Percentiles rank a stretch among this genome's conserved stretches.
phyloP scores from a whole-genome alignment of 371 early-diverging fungal species.

The Batrachochytrium dendrobatidis region DNA sequence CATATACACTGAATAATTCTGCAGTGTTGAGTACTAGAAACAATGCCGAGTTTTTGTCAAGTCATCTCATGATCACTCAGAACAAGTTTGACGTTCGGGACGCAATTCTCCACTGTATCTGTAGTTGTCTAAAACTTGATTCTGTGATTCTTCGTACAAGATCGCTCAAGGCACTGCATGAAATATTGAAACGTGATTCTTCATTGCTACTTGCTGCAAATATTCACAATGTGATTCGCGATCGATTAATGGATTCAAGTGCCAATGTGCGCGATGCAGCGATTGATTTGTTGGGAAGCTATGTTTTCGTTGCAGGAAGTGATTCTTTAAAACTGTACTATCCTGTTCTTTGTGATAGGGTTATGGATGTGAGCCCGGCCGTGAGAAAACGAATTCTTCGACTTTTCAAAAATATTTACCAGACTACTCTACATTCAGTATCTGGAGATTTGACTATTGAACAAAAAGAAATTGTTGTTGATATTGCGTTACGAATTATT shows the following conservation, averaged over 20 bases:
- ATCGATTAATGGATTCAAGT: conserved; percentile 72
- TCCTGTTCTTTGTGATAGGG: conserved; percentile 59
- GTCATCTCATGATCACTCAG: background rate
- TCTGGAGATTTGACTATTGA: too few species aligned
- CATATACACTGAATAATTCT: too few species aligned
- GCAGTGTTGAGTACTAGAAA: too few species aligned
- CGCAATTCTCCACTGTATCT: background rate
- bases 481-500: background rate
- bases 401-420: conserved; percentile 64
- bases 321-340: conserved; percentile 61
- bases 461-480: background rate
- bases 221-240: conserved; percentile 60
- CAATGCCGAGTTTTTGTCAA: background rate
- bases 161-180: conserved; percentile 67
- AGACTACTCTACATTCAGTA: too few species aligned
- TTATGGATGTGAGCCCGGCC: conserved; percentile 71
- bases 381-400: conserved; percentile 83
- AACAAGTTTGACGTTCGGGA: background rate
- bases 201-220: conserved; percentile 22
- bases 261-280: conserved; percentile 87
- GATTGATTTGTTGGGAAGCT: conserved; percentile 77
- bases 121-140: background rate
- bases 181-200: conserved; percentile 53
- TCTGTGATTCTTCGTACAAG: conserved; percentile 60
- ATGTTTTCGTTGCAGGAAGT: conserved; percentile 22